Conservation (phyloP, 2,329 filamentous ascomycete species). For the Sclerotinia minor region DNA sequence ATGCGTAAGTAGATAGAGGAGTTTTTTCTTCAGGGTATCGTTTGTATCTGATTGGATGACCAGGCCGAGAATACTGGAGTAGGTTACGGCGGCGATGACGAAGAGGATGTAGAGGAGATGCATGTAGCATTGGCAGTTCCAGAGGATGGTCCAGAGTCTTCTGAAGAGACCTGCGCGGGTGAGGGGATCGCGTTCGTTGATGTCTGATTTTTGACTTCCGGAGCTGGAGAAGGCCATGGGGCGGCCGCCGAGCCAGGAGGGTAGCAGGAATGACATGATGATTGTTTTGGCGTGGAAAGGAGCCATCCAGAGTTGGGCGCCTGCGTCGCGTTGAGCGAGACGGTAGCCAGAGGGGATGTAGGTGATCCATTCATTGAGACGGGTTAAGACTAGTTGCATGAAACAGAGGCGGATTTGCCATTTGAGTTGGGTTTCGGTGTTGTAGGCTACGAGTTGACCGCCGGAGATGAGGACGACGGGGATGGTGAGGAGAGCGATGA, state of each 20-base stretch:
- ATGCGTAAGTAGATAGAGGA: conserved; percentile 56
- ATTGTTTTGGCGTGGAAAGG: conserved; percentile 61
- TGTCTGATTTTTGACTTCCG: conserved; percentile 55
- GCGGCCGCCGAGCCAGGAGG: conserved; percentile 60
- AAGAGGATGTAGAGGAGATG: conserved; percentile 50
- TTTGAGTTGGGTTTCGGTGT: conserved; percentile 53
- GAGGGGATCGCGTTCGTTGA: conserved; percentile 59
- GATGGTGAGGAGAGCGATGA: conserved; percentile 57
- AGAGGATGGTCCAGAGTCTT: conserved; percentile 54
- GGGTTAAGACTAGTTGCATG: conserved; percentile 51
- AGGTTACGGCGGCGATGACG: conserved; percentile 44
- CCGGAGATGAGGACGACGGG: conserved; percentile 59
- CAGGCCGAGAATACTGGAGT: conserved; percentile 44
- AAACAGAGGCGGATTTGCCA: conserved; percentile 60
- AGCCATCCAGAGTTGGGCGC: conserved; percentile 63
- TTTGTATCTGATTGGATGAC: conserved; percentile 55
- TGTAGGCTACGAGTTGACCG: conserved; percentile 58
- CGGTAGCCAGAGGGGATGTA: conserved; percentile 60
- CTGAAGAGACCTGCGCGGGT: conserved; percentile 53
- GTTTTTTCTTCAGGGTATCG: conserved; percentile 22
- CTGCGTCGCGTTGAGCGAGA: conserved; percentile 56
- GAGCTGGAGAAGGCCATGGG: conserved; percentile 61
- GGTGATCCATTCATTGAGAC: conserved; percentile 58
- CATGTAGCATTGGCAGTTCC: conserved; percentile 57
- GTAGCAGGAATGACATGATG: conserved; percentile 58